A percentile compares a stretch with the other conserved stretches of the same genome.
Evolutionary conservation across 1,284 basidiomycete species (phyloP).

Genomic region (Tranzscheliella williamsii): DNA sequence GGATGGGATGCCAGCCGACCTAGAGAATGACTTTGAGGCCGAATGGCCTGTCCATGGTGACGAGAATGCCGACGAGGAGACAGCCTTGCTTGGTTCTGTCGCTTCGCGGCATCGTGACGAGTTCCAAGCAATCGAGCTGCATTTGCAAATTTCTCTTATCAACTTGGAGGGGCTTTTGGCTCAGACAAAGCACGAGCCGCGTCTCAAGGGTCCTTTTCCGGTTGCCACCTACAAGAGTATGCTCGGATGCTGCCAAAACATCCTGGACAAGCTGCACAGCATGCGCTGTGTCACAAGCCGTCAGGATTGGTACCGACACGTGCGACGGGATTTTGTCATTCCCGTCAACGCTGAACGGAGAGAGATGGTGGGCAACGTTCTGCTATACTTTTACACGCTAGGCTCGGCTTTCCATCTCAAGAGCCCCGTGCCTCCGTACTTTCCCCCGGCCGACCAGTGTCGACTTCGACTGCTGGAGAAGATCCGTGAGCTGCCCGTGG

Average conservation of each 20-base stretch:
- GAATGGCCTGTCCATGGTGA: conserved; percentile 6
- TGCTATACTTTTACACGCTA: conserved; percentile 85
- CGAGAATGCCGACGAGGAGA: conserved; percentile 23
- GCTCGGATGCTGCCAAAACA: conserved; percentile 81
- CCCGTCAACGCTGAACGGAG: conserved; percentile 76
- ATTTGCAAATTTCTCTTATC: conserved; percentile 86
- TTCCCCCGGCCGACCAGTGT: conserved; percentile 85
- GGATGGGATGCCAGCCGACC: neutral
- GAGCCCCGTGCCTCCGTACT: conserved; percentile 87
- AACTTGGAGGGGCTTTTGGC: conserved; percentile 69
- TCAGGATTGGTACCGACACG: conserved; percentile 83
- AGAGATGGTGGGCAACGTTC: conserved; percentile 87
- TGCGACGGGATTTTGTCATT: conserved; percentile 75
- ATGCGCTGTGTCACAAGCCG: conserved; percentile 93
- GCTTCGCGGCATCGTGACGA: conserved; percentile 31
- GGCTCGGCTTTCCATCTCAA: conserved; percentile 85
- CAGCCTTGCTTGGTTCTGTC: conserved; percentile 27
- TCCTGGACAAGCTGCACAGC: conserved; percentile 74
- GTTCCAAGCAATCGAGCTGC: conserved; percentile 75
- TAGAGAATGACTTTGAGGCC: conserved; percentile 1
- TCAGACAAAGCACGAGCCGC: conserved; percentile 88
- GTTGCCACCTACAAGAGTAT: conserved; percentile 78
- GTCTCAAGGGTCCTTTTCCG: conserved; percentile 70
- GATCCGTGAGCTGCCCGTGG: conserved; percentile 71
- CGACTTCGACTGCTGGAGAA: conserved; percentile 70